These are phyloP conservation scores for Simplicillium aogashimaense DNA, from an alignment of 2,329 filamentous ascomycete genomes.

Conservation along the genomic window DNA sequence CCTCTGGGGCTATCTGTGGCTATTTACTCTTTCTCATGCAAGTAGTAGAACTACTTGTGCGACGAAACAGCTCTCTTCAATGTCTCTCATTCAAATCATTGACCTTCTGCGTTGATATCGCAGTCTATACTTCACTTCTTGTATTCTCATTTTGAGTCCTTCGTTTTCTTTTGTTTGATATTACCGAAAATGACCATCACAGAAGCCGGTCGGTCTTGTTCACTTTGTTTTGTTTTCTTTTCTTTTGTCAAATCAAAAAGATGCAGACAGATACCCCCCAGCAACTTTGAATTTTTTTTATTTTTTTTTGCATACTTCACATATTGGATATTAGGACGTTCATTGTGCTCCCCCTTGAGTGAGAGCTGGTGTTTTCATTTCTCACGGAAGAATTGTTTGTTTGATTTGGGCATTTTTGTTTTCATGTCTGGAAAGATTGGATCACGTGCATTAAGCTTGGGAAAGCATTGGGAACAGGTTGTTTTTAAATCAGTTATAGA, in stretches of 20 bases:
- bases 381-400: not conserved
- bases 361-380: not conserved
- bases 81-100: too few species aligned
- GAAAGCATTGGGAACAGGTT: not conserved
- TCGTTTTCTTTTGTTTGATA: not conserved
- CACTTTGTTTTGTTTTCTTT: not conserved
- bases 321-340: not conserved
- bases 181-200: too few species aligned
- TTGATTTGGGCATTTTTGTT: not conserved
- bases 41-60: too few species aligned
- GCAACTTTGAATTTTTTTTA: not conserved
- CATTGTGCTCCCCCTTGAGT: not conserved
- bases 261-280: not conserved
- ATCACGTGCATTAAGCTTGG: too few species aligned
- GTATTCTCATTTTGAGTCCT: not conserved
- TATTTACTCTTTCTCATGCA: too few species aligned
- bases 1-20: too few species aligned
- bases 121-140: not conserved
- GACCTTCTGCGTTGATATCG: not conserved
- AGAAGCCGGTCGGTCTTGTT: slow-evolving; percentile 1
- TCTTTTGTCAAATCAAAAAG: slow-evolving; percentile 4
- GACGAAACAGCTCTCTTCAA: too few species aligned
- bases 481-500: not conserved
- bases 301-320: slow-evolving; percentile 1
- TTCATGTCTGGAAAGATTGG: too few species aligned